Evolutionary conservation across 768 basidiomycete genomes (phyloP).

Genomic region (Daedalea quercina): DNA sequence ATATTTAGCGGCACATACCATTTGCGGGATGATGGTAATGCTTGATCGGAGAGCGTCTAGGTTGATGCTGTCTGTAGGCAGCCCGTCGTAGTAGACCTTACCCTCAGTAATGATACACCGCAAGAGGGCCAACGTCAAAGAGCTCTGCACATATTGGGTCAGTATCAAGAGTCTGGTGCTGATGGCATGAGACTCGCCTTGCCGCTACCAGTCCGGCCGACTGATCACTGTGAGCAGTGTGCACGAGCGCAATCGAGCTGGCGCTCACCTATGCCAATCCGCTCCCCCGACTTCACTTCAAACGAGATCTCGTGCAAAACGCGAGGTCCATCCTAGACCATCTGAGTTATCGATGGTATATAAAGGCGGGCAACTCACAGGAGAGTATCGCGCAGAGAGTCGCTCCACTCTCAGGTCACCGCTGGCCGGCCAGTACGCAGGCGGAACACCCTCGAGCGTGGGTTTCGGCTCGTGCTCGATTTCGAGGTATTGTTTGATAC

Average conservation of each 20-base stretch:
- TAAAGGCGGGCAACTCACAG: constrained; percentile 10
- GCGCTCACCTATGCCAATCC: constrained; percentile 45
- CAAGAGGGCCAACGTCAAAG: constrained; percentile 45
- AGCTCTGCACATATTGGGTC: constrained; percentile 26
- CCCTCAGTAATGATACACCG: constrained; percentile 50
- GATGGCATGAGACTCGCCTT: constrained; percentile 24
- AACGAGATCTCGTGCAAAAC: constrained; percentile 49
- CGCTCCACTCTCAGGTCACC: constrained; percentile 47
- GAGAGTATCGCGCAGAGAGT: constrained; percentile 42
- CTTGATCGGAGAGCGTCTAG: constrained; percentile 44
- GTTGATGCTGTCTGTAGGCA: constrained; percentile 40
- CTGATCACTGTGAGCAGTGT: constrained; percentile 16
- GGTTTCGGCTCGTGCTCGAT: constrained; percentile 48
- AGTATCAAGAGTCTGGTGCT: background rate
- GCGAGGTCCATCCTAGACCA: constrained; percentile 40
- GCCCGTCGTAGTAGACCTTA: constrained; percentile 43
- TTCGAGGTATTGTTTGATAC: constrained; percentile 48
- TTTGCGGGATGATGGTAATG: constrained; percentile 56
- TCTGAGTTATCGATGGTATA: background rate
- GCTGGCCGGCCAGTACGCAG: constrained; percentile 59
- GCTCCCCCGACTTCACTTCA: constrained; percentile 47
- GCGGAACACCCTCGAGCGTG: constrained; percentile 37
- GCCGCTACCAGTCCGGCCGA: constrained; percentile 56
- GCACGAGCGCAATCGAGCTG: background rate
- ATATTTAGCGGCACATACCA: constrained; percentile 27